These are phyloP conservation scores for Bonnemaisonia californica DNA, from an alignment of 31 red algal genomes.

Conservation along the genomic window DNA sequence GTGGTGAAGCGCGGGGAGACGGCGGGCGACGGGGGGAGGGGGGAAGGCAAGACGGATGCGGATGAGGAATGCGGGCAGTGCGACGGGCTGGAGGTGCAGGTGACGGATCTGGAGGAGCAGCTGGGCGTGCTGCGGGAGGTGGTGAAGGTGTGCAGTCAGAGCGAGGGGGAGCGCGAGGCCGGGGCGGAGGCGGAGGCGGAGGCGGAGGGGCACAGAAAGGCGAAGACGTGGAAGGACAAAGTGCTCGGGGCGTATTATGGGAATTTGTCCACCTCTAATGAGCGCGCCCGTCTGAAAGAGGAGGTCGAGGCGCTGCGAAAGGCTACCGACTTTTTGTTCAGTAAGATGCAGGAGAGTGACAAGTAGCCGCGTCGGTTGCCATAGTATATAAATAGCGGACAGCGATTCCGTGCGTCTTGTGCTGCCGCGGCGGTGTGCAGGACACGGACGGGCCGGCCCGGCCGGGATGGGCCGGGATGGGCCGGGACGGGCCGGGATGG, in stretches of 20 bases:
- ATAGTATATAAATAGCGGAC: too few relatives aligned
- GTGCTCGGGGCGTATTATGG: conserved; percentile 60
- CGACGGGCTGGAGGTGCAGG: conserved; percentile 26
- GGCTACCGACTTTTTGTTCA: conserved; percentile 68
- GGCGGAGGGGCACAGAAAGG: conserved; percentile 17
- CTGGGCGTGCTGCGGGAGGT: conserved; percentile 60
- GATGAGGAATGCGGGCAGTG: conserved; percentile 29
- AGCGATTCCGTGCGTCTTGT: too few relatives aligned
- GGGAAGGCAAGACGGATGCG: conserved; percentile 5
- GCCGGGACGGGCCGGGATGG: too few relatives aligned
- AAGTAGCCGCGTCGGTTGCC: conserved; percentile 6
- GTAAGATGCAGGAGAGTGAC: conserved; percentile 42
- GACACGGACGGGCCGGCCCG: too few relatives aligned
- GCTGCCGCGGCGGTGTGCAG: too few relatives aligned
- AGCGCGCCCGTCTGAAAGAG: conserved; percentile 36
- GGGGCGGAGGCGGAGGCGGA: not conserved
- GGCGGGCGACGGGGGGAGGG: not conserved
- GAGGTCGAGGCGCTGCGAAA: conserved; percentile 65
- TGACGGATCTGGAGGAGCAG: conserved; percentile 59
- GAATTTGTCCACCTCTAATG: conserved; percentile 26
- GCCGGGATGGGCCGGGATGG: too few relatives aligned
- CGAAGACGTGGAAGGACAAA: conserved; percentile 59
- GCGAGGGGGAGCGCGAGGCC: conserved; percentile 6
- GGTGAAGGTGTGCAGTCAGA: conserved; percentile 55
- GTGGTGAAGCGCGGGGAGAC: too few relatives aligned